A percentile compares a stretch with the other conserved stretches of the same genome.
These are phyloP conservation scores for Oryza rufipogon DNA, from an alignment of 176 grass and related monocot species.

Conservation along the genomic window DNA sequence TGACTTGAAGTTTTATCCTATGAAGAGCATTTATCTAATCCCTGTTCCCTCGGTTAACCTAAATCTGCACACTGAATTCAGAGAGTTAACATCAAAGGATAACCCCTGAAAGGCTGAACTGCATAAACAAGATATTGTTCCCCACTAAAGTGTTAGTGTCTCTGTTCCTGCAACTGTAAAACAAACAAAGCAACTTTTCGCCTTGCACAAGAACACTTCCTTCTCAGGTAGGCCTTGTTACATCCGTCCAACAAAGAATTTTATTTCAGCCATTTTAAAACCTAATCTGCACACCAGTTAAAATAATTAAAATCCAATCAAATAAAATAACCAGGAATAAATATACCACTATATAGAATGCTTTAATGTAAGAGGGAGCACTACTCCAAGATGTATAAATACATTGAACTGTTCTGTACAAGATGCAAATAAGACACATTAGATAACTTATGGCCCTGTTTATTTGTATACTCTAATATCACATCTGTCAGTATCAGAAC, in stretches of 20 bases:
- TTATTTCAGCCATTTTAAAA: slow-evolving; percentile 53
- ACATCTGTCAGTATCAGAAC: slow-evolving; percentile 6
- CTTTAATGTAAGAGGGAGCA: too few species aligned
- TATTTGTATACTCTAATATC: too few species aligned
- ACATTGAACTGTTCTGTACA: too few species aligned
- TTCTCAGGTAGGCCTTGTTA: slow-evolving; percentile 46
- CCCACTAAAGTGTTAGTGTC: slow-evolving; percentile 30
- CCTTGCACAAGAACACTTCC: slow-evolving; percentile 44
- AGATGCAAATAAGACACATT: too few species aligned
- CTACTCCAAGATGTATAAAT: too few species aligned
- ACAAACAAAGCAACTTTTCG: slow-evolving; percentile 24
- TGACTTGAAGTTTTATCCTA: neutral
- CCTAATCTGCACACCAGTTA: slow-evolving; percentile 65
- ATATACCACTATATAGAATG: neutral
- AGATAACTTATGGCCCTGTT: too few species aligned
- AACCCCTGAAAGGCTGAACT: slow-evolving; percentile 36
- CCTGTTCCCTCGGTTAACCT: slow-evolving; percentile 7
- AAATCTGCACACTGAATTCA: slow-evolving; percentile 17
- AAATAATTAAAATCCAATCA: slow-evolving; percentile 43
- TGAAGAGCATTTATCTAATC: slow-evolving; percentile 4
- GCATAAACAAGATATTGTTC: slow-evolving; percentile 17
- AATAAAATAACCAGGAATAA: slow-evolving; percentile 23
- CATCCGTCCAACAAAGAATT: slow-evolving; percentile 47
- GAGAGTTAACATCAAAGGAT: slow-evolving; percentile 16
- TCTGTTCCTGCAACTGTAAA: slow-evolving; percentile 52